Conservation (phyloP, 2,329 filamentous ascomycete species). For the Xylaria polymorpha region DNA sequence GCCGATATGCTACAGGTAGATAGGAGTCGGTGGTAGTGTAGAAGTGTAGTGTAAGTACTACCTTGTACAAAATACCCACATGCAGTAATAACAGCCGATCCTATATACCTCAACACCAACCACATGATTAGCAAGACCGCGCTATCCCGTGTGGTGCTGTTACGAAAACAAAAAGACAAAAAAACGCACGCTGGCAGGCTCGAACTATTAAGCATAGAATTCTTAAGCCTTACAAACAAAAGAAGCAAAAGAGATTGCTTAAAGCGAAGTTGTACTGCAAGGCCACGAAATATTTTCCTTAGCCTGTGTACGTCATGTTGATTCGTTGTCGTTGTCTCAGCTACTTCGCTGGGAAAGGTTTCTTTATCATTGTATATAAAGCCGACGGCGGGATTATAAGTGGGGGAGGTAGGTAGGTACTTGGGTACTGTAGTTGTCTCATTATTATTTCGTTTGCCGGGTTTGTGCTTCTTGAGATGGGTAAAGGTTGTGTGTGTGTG, state of each 20-base stretch:
- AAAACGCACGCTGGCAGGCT: not conserved
- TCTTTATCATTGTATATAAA: not conserved
- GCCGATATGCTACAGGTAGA: not conserved
- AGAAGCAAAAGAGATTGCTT: not conserved
- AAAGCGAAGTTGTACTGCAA: slow-evolving; percentile 10
- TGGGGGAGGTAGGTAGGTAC: not conserved
- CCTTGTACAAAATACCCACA: not conserved
- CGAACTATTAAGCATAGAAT: not conserved
- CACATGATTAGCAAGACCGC: not conserved
- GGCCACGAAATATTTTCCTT: no score
- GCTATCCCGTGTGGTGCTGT: not conserved
- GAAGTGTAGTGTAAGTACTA: not conserved
- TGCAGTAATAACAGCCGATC: not conserved
- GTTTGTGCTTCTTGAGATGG: not conserved
- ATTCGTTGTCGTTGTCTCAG: not conserved
- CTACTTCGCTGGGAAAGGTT: slow-evolving; percentile 5
- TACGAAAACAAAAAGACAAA: not conserved
- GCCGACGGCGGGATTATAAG: not conserved
- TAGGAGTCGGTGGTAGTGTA: not conserved
- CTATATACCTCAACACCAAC: not conserved
- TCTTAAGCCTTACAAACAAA: not conserved
- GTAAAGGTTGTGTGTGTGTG: not conserved
- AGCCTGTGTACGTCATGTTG: no score
- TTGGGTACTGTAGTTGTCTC: not conserved
- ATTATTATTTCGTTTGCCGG: not conserved